A percentile compares a stretch with the other conserved stretches of the same genome.
phyloP scores from a whole-genome alignment of 2,329 filamentous ascomycete species.

The Rhynchosporium graminicola region DNA sequence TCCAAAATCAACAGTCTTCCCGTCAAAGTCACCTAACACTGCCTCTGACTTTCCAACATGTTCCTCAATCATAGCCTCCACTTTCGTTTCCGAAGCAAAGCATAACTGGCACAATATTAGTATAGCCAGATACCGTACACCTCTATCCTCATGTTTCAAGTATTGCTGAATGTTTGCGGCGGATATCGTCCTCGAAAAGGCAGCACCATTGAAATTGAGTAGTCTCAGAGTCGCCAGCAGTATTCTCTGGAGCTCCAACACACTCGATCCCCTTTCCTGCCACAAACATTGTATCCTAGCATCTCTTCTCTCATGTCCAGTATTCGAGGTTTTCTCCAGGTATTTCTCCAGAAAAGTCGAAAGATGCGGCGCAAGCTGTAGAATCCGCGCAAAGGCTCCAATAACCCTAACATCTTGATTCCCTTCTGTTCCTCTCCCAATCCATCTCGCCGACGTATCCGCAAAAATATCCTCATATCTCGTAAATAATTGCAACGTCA shows the following conservation, averaged over 20 bases:
- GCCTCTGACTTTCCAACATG: conserved; percentile 62
- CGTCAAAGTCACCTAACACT: conserved; percentile 74
- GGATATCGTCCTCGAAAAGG: conserved; percentile 65
- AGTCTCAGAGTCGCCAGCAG: conserved; percentile 77
- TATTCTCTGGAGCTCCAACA: conserved; percentile 45
- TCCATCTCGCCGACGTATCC: conserved; percentile 82
- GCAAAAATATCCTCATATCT: conserved; percentile 75
- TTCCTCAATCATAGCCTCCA: conserved; percentile 68
- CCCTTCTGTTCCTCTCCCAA: conserved; percentile 43
- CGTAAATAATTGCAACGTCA: conserved; percentile 72
- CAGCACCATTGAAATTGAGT: conserved; percentile 70
- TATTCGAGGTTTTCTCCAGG: conserved; percentile 33
- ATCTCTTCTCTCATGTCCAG: conserved; percentile 36
- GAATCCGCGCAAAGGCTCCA: conserved; percentile 73
- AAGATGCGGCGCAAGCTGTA: conserved; percentile 81
- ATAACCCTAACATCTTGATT: conserved; percentile 49
- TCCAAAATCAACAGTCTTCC: conserved; percentile 71
- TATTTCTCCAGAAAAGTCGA: conserved; percentile 67
- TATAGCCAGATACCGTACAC: conserved; percentile 78
- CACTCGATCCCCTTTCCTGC: conserved; percentile 41
- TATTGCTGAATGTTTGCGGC: conserved; percentile 68
- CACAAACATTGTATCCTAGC: conserved; percentile 29
- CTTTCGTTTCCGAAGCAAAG: conserved; percentile 75
- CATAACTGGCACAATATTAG: conserved; percentile 79
- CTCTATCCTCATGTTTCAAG: conserved; percentile 59